Evolutionary conservation across 306 rosid genomes (phyloP), one percentile per base, ranked within the genome.

Genomic region (Pterocarpus macrocarpus): DNA sequence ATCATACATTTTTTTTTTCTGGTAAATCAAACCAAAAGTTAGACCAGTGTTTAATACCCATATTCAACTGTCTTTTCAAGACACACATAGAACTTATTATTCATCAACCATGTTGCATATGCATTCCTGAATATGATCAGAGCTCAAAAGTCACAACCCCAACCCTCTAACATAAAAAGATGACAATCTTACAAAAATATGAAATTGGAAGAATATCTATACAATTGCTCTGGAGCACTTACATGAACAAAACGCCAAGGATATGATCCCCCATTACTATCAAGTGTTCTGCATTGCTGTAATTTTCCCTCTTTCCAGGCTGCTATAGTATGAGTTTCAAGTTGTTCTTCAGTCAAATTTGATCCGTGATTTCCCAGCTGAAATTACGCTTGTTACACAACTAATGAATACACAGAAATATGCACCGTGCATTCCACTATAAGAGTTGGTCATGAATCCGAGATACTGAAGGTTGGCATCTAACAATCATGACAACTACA

Each of bases 251-350:
- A 87, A 55, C 35, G 84, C 34, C 12, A 79, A 53, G 85, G 71
- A 88, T 49, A 67, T 74, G 81, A 79, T 88, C 83, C 87, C 69
- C 85, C 93, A 71, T 85, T 85, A 71, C 85, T 86, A 57, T 88
- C 89, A 71, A 85, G 62, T 80, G 83, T 81, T 80, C 88, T 69
- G 39, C 41, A 73, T 49, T 70, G 86, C 56, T 80, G 87, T 62
- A 84, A 69, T 73, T 94, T 94, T 15, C 90, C 94, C 84, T 84
- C 94, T 88, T 94, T 94, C 98, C 98, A 94, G 35, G 94, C 97
- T 32, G 90, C 91, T 79, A 94, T 86, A 58, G 98, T 92, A 88
- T 92, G 97, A 76, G 90, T 94, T 81, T 92, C 95, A 43, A 94
- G 94, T 87, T 94, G 88, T 83, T 94, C 97, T 87, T 92, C 97